Base-by-base conservation (phyloP, 2,329 filamentous ascomycete species). In the Aspergillus pseudonomiae region DNA sequence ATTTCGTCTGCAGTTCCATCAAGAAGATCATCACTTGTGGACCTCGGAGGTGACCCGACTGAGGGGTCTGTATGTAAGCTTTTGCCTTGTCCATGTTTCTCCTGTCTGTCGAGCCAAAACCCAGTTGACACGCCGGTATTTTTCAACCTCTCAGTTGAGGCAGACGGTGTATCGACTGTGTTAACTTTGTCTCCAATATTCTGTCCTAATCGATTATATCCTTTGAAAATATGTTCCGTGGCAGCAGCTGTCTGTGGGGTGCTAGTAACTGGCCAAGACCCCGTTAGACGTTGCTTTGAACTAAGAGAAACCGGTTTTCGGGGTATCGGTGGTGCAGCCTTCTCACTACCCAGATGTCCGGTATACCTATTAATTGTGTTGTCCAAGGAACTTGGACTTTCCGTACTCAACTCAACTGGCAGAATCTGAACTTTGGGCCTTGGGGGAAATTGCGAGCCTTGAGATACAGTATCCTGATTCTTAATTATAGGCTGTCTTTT, bases 291-390 rank as follows among this genome's bases (percentile, higher is more conserved):
- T 48, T 60, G 26, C 39, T 61, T 68, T 11, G 73, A 70, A 36
- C 67, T 74, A 28, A 80, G 69, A 12, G 73, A 72, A 7, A 84
- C 81, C 1, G 89, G 89, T 70, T 91, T 91, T 73, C 82, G 86
- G 26, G 88, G 89, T 57, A 91, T 81, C 1, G 84, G 85, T 6
- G 85, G 87, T n/a, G 84, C 77, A 11, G 77, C 72, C 65, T 83
- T 66, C 50, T 39, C 50, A 34, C 26, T 28, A 39, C 36, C 21
- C 52, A 48, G 52, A 54, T 30, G 26, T 45, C 39, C 43, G 16
- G 5, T 32, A 57, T 63, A 45, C 4, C 19, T 55, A 24, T 57
- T 21, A 12, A 39, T 39, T n/a, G 34, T 34, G 14, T 59, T 28
- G 28, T 48, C 48, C 14, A 28, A 30, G n/a, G 43, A 21, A 36